Base-by-base conservation (phyloP, 2,329 filamentous ascomycete species). In the Claviceps monticola region DNA sequence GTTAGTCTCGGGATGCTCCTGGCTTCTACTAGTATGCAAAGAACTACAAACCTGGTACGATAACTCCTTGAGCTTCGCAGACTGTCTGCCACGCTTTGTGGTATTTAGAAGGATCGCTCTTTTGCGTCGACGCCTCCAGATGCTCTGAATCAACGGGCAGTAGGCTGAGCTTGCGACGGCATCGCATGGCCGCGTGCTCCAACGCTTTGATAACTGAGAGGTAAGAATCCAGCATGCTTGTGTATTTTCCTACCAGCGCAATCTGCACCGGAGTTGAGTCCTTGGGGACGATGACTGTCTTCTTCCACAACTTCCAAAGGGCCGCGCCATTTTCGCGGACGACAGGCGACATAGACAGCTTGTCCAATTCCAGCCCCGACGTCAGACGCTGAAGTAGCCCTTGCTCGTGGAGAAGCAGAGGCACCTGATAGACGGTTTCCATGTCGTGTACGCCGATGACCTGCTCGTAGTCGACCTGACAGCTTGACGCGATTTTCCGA, bases 171-270 rank as follows among this genome's bases (percentile, higher is more conserved):
- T 88, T 89, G 59, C 82, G 79, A 49, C 77, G 74, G 68, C 89
- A 93, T 55, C 80, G 80, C 90, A 97, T 96, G 5, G 90, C 83
- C 1, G 86, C 81, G 68, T 97, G 91, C 69, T 97, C 91, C 3
- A 97, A 76, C 0, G 89, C 82, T 70, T 96, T 96, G 65, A 81
- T 76, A 44, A 95, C 83, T 45, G 80, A 85, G 47, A 95, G 76
- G 63, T 96, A 97, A 4, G 87, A 84, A 66, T 97, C 91, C 51
- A 89, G 82, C 4, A 91, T 79, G 50, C 81, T 80, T 21, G 83
- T 83, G 66, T 98, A 98, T 70, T 97, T 97, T 59, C 93, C 93
- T 11, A 97, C 90, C 13, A 98, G 74, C 8, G 82, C 88, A 64
- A 98, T 94, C 42, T 78, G 77, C 53, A 97, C 83, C 0, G 78